phyloP scores from a whole-genome alignment of 2,329 filamentous ascomycete genomes.

The Cladophialophora psammophila region DNA sequence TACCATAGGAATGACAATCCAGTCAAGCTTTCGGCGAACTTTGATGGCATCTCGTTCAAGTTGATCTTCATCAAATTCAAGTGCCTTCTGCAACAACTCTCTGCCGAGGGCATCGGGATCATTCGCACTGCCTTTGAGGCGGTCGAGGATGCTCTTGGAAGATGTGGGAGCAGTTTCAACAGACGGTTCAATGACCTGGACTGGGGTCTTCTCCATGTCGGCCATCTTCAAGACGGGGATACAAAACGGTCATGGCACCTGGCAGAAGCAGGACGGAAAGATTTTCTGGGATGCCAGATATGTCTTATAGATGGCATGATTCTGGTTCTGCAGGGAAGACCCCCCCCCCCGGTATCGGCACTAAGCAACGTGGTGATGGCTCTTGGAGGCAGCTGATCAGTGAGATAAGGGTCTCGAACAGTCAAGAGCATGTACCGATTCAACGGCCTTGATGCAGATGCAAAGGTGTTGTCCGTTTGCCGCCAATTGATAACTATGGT shows the following conservation, averaged over 20 bases:
- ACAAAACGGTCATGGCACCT: neutral
- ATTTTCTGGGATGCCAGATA: neutral
- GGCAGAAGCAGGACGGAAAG: neutral
- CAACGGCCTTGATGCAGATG: neutral
- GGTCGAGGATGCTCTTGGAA: conserved; percentile 44
- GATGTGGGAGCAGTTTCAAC: neutral
- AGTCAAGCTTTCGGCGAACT: conserved; percentile 49
- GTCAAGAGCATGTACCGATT: neutral
- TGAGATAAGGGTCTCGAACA: neutral
- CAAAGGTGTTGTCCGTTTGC: conserved; percentile 5
- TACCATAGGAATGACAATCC: conserved; percentile 49
- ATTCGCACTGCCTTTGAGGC: conserved; percentile 46
- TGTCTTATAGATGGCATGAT: neutral
- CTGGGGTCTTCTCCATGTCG: conserved; percentile 26
- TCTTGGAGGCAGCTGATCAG: neutral
- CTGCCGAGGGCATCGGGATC: conserved; percentile 33
- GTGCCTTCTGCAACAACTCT: conserved; percentile 45
- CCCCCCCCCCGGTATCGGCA: neutral
- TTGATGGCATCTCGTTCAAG: conserved; percentile 45
- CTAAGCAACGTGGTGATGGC: neutral
- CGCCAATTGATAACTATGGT: neutral
- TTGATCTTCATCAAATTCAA: conserved; percentile 48
- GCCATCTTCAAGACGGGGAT: conserved; percentile 15
- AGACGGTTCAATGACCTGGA: conserved; percentile 19
- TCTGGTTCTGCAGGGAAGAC: neutral